These are phyloP conservation scores for Geotrichum klebahnii DNA, from an alignment of 1,139 yeast species.

Conservation along the genomic window DNA sequence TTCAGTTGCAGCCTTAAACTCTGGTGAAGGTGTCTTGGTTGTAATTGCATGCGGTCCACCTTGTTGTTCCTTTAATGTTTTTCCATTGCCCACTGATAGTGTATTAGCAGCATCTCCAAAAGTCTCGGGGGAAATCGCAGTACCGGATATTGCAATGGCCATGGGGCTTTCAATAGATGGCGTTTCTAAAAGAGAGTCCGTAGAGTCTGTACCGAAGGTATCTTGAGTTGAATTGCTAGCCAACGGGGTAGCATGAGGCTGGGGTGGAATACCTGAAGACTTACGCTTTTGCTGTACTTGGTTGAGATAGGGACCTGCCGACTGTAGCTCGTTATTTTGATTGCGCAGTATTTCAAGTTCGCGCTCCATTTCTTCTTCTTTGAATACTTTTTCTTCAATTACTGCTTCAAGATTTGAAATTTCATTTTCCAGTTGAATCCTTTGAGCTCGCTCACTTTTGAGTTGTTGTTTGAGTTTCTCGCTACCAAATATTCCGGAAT, in stretches of 20 bases:
- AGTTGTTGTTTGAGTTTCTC: constrained; percentile 14
- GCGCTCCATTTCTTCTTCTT: constrained; percentile 19
- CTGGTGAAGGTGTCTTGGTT: constrained; percentile 4
- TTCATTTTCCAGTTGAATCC: constrained; percentile 15
- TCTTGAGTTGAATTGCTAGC: neutral
- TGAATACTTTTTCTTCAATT: constrained; percentile 18
- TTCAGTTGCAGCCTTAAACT: neutral
- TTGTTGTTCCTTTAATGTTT: neutral
- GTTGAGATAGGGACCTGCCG: neutral
- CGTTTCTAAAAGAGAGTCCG: constrained; percentile 1
- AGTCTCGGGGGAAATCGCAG: neutral
- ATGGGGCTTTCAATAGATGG: constrained; percentile 5
- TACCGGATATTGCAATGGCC: neutral
- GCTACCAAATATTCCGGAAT: constrained; percentile 10
- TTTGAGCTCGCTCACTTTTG: constrained; percentile 13
- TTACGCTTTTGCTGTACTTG: neutral
- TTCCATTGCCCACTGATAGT: neutral
- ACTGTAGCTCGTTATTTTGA: neutral
- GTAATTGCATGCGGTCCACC: neutral
- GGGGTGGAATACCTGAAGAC: neutral
- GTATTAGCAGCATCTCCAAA: neutral
- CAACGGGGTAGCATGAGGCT: neutral
- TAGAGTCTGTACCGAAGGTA: neutral
- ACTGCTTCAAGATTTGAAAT: constrained; percentile 16
- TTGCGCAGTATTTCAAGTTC: constrained; percentile 10